These are phyloP conservation scores for Cercospora sp. DNA, from an alignment of 2,329 filamentous ascomycete species.

Conservation along the genomic window DNA sequence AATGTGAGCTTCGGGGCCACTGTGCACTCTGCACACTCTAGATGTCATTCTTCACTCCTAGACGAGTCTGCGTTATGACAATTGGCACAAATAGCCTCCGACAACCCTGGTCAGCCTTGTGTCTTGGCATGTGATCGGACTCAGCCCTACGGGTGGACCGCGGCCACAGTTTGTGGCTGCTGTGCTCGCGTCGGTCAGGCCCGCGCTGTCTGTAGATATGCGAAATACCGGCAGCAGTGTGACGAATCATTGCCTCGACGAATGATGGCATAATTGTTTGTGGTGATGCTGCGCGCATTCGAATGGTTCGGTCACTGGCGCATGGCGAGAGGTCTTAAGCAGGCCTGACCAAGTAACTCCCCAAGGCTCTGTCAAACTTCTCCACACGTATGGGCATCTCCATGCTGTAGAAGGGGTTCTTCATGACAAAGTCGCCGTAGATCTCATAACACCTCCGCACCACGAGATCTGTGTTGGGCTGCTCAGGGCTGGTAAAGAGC, in stretches of 20 bases:
- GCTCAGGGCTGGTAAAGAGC: slow-evolving; percentile 86
- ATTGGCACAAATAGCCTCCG: neutral
- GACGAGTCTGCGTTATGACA: neutral
- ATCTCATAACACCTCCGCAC: slow-evolving; percentile 87
- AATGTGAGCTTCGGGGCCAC: neutral
- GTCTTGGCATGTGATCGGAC: neutral
- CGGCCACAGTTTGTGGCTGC: slow-evolving; percentile 7
- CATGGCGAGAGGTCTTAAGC: slow-evolving; percentile 18
- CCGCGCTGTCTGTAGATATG: neutral
- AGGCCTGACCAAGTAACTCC: slow-evolving; percentile 38
- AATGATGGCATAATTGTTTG: neutral
- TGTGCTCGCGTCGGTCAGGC: neutral
- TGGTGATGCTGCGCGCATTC: neutral
- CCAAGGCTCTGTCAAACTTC: slow-evolving; percentile 75
- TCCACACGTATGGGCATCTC: slow-evolving; percentile 98
- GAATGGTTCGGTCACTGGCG: neutral
- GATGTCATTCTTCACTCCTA: neutral
- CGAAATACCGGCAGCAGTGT: neutral
- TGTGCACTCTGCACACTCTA: neutral
- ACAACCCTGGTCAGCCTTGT: neutral
- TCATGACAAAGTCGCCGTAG: slow-evolving; percentile 97
- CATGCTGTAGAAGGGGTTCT: slow-evolving; percentile 97
- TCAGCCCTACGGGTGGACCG: slow-evolving; percentile 11
- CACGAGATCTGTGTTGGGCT: slow-evolving; percentile 81
- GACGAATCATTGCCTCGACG: neutral